phyloP scores from a whole-genome alignment of 345 rosid species.

The Capsella bursapastoris region DNA sequence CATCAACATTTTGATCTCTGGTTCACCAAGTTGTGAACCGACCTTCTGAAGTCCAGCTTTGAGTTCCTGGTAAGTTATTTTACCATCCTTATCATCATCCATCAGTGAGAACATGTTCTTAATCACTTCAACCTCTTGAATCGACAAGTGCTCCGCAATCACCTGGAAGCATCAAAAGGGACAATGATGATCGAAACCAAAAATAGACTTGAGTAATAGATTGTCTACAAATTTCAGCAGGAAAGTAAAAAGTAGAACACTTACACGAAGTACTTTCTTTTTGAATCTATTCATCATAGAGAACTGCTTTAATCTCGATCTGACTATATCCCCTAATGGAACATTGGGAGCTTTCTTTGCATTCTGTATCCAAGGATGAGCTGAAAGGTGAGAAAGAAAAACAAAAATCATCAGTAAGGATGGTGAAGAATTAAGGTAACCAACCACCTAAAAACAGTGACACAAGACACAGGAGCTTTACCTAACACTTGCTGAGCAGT shows the following conservation, averaged over 20 bases:
- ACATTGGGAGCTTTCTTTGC: slow-evolving; percentile 97
- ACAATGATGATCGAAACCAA: slow-evolving; percentile 14
- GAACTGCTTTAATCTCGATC: slow-evolving; percentile 92
- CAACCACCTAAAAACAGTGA: background rate
- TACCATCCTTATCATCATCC: slow-evolving; percentile 92
- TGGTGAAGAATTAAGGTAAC: background rate
- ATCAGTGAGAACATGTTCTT: slow-evolving; percentile 87
- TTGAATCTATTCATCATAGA: slow-evolving; percentile 96
- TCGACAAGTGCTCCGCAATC: slow-evolving; percentile 86
- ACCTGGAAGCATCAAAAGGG: slow-evolving; percentile 60
- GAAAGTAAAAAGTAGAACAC: slow-evolving; percentile 25
- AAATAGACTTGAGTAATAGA: background rate
- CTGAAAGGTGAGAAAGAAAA: slow-evolving; percentile 47
- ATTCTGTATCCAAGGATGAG: slow-evolving; percentile 93
- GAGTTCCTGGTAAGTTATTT: slow-evolving; percentile 76
- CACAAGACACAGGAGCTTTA: slow-evolving; percentile 43
- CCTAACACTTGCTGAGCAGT: slow-evolving; percentile 93
- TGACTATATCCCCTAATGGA: slow-evolving; percentile 92
- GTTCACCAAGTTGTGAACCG: slow-evolving; percentile 89
- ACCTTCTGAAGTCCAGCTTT: slow-evolving; percentile 90
- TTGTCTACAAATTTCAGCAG: slow-evolving; percentile 15
- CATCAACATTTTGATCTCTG: slow-evolving; percentile 97
- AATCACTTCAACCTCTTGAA: slow-evolving; percentile 90
- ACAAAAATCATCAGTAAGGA: background rate
- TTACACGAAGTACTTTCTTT: slow-evolving; percentile 89